A percentile compares a stretch with the other conserved stretches of the same genome.
phyloP scores from a whole-genome alignment of 768 basidiomycete species.

The Kwoniella pini region DNA sequence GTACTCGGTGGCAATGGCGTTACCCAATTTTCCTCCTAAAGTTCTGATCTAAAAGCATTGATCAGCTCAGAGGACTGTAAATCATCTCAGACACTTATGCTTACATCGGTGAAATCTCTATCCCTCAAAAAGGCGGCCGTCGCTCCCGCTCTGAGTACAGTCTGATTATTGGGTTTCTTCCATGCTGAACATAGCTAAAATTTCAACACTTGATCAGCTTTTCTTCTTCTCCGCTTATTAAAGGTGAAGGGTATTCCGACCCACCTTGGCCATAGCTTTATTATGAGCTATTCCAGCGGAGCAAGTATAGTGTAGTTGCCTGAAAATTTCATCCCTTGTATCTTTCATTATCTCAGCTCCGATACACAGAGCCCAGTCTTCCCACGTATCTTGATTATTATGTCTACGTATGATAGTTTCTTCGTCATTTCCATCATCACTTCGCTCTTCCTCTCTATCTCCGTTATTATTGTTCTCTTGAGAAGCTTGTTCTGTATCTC shows the following conservation, averaged over 20 bases:
- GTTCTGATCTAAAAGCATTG: slow-evolving; percentile 71
- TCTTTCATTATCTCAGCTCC: slow-evolving; percentile 83
- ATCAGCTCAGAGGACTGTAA: neutral
- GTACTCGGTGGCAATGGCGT: slow-evolving; percentile 80
- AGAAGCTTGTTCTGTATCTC: slow-evolving; percentile 3
- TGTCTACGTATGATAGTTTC: neutral
- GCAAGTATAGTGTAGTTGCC: slow-evolving; percentile 83
- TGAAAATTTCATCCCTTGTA: slow-evolving; percentile 67
- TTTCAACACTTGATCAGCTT: neutral
- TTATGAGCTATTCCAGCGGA: slow-evolving; percentile 90
- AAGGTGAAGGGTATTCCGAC: slow-evolving; percentile 1
- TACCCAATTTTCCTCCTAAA: slow-evolving; percentile 90
- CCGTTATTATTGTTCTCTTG: neutral
- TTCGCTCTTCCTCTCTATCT: slow-evolving; percentile 13
- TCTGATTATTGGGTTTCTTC: slow-evolving; percentile 86
- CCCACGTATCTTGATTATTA: slow-evolving; percentile 66
- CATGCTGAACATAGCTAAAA: slow-evolving; percentile 80
- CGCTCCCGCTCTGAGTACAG: slow-evolving; percentile 75
- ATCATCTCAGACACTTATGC: neutral
- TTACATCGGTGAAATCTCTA: slow-evolving; percentile 82
- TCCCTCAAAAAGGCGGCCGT: slow-evolving; percentile 82
- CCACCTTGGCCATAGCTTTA: slow-evolving; percentile 91
- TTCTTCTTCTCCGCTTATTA: neutral
- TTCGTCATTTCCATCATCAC: slow-evolving; percentile 22
- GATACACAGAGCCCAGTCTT: slow-evolving; percentile 85